Evolutionary conservation across 1,139 yeast genomes (phyloP).

Genomic region (Arxiozyma bovina): DNA sequence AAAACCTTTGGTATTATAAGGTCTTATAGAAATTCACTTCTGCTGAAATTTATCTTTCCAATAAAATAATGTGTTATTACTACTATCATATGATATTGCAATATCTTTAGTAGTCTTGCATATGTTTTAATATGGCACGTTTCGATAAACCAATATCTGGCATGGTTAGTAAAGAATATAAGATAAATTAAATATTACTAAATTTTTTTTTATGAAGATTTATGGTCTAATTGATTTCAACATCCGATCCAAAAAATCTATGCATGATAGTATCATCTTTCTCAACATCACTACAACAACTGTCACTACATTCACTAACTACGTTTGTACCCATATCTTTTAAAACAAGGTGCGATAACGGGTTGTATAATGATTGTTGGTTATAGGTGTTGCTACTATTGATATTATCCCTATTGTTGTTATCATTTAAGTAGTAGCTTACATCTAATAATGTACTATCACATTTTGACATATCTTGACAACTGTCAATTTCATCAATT

Average conservation of each 20-base stretch:
- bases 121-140: too few species aligned
- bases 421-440: neutral
- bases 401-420: neutral
- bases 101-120: too few species aligned
- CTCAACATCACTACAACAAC: neutral
- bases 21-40: neutral
- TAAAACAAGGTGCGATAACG: neutral
- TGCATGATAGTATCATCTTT: constrained; percentile 2
- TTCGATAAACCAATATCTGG: neutral
- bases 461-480: constrained; percentile 1
- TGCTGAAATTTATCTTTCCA: neutral
- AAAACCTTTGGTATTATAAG: too few species aligned
- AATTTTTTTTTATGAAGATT: constrained; percentile 1
- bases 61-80: neutral
- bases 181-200: neutral
- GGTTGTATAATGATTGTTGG: neutral
- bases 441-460: neutral
- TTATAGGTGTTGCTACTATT: neutral
- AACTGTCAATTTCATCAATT: neutral
- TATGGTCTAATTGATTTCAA: constrained; percentile 10
- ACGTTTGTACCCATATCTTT: neutral
- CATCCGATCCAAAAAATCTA: constrained; percentile 20
- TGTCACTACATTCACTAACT: neutral
- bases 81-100: too few species aligned
- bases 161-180: too few species aligned